Evolutionary conservation across 2,329 filamentous ascomycete genomes (phyloP).

Genomic region (Colletotrichum liaoningense): DNA sequence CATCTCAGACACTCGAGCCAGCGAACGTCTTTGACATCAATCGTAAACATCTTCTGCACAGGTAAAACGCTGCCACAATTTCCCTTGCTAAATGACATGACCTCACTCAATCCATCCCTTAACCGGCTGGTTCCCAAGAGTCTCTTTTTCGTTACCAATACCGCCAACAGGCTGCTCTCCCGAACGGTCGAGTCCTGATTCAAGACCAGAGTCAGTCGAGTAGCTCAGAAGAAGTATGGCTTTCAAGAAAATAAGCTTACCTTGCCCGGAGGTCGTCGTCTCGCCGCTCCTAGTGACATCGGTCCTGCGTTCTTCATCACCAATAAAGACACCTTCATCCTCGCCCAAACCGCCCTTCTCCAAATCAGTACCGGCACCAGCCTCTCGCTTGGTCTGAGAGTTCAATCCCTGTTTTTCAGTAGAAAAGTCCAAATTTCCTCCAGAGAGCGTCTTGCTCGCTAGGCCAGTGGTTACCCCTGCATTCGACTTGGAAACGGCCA

Average conservation of each 20-base stretch:
- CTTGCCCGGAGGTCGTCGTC: not conserved
- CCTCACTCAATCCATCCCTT: not conserved
- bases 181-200: not conserved
- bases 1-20: not conserved
- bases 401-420: not conserved
- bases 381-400: not conserved
- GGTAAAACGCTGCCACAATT: no score
- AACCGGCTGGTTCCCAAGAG: not conserved
- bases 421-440: not conserved
- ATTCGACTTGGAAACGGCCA: not conserved
- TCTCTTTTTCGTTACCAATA: not conserved
- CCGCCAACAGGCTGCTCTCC: not conserved
- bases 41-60: not conserved
- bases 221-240: no score
- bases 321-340: not conserved
- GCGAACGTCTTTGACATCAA: not conserved
- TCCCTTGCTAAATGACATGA: no score
- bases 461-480: not conserved
- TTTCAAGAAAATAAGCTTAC: not conserved
- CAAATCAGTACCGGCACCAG: not conserved
- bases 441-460: not conserved
- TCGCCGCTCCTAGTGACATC: not conserved
- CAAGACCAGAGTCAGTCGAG: not conserved
- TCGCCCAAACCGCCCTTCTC: not conserved
- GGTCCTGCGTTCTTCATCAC: not conserved